Evolutionary conservation across 495 filamentous ascomycete genomes (phyloP), one percentile per base, ranked within the genome.

Genomic region (Oleoguttula mirabilis): DNA sequence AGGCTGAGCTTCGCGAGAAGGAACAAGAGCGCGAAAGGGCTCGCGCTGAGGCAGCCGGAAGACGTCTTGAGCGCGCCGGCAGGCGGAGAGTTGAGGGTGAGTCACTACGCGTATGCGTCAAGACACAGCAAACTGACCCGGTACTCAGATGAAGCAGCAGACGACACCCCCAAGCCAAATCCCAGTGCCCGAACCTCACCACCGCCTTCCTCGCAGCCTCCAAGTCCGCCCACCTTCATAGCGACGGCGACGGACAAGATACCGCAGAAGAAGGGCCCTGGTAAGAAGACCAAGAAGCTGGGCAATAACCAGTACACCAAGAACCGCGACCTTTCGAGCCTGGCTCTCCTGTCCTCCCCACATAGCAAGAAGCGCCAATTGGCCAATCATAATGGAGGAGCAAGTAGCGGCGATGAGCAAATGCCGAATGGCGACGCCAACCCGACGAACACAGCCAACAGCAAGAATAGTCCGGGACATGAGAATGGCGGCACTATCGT

Each of bases 281-380:
- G 42, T 33, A 51, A 51, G 39, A 47, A 39, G 17, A 40, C 37
- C 55, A 74, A 76, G 20, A 73, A 85, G 60, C 64, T 81, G 28
- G 87, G 86, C 11, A 78, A 84, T 41, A 92, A 92, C 48, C 87
- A 92, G 62, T 87, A 90, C 52, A 90, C 81, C 19, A 52, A 42
- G 32, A 25, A 39, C 19, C 30, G 31, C 20, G 38, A 47, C 31
- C 27, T 36, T 5, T 28, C 39, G 1, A 14, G 10, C 27, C 21
- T 28, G n/a, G 6, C 6, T 36, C 17, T 16, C 21, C 33, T 17
- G 5, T 35, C 47, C 12, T 43, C 41, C 2, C 51, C 37, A 1
- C 42, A 47, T 21, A 36, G 34, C 43, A 44, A 33, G 39, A 51
- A 43, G 25, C 32, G 66, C 57, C 64, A 36, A 57, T 65, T 25